Evolutionary conservation across 2,329 filamentous ascomycete species (phyloP).

Genomic region (Lasiodiplodia citricola): DNA sequence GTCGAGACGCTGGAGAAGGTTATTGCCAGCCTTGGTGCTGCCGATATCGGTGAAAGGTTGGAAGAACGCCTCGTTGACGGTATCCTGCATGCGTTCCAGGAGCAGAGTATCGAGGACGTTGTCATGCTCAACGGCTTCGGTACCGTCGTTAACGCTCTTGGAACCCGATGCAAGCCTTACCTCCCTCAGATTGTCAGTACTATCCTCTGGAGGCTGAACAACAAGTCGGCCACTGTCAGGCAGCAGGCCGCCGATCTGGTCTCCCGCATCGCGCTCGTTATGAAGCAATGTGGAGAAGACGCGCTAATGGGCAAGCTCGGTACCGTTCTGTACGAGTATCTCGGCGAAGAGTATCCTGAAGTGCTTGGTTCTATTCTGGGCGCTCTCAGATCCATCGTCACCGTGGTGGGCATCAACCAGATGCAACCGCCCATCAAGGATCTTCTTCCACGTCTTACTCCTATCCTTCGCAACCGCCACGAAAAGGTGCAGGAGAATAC

Average conservation of each 20-base stretch:
- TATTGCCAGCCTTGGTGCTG: conserved; percentile 88
- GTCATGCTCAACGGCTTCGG: conserved; percentile 98
- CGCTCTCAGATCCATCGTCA: conserved; percentile 93
- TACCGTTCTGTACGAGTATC: conserved; percentile 93
- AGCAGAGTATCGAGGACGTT: conserved; percentile 95
- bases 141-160: conserved; percentile 93
- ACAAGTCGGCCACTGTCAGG: conserved; percentile 94
- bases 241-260: conserved; percentile 97
- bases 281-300: conserved; percentile 98
- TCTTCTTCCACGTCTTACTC: conserved; percentile 89
- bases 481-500: conserved; percentile 99
- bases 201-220: conserved; percentile 95
- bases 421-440: conserved; percentile 99
- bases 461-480: conserved; percentile 97
- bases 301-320: conserved; percentile 94
- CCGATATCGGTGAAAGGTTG: conserved; percentile 88
- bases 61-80: conserved; percentile 95
- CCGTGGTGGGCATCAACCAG: conserved; percentile 94
- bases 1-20: conserved; percentile 98
- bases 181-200: conserved; percentile 96
- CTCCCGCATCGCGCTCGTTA: conserved; percentile 95
- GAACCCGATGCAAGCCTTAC: conserved; percentile 93
- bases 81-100: conserved; percentile 94
- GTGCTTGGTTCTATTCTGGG: conserved; percentile 96
- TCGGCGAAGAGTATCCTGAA: conserved; percentile 98